Conservation (phyloP, 768 basidiomycete species). For the Flagelloscypha sp. region DNA sequence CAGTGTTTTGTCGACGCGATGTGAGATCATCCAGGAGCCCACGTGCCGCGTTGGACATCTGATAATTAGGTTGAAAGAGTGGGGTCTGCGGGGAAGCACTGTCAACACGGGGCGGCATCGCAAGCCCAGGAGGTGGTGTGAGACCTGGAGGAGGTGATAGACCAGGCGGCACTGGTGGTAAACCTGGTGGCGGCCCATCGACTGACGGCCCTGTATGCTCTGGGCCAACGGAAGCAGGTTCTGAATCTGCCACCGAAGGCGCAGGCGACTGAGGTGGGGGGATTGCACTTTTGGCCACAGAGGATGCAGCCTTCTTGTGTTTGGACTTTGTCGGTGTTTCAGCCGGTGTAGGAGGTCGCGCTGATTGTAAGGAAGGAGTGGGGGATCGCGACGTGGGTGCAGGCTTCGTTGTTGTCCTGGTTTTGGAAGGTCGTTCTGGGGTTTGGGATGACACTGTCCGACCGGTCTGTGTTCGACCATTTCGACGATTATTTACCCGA, state of each 20-base stretch:
- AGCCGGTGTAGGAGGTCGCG: conserved; percentile 36
- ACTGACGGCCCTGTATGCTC: conserved; percentile 27
- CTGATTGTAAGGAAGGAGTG: conserved; percentile 39
- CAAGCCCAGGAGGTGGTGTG: conserved; percentile 41
- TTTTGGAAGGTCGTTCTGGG: conserved; percentile 28
- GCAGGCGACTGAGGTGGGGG: conserved; percentile 33
- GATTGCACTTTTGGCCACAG: conserved; percentile 31
- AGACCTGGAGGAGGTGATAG: conserved; percentile 58
- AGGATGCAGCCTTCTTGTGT: conserved; percentile 25
- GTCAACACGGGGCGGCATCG: conserved; percentile 36
- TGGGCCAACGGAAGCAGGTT: conserved; percentile 30
- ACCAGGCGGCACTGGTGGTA: conserved; percentile 40
- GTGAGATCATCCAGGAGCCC: conserved; percentile 80
- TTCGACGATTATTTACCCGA: conserved; percentile 36
- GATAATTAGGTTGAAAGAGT: conserved; percentile 56
- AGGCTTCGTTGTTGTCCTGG: conserved; percentile 29
- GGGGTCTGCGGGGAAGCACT: conserved; percentile 45
- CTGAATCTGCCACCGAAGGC: conserved; percentile 46
- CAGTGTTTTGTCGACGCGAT: conserved; percentile 55
- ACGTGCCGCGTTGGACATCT: conserved; percentile 80
- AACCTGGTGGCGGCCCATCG: conserved; percentile 34
- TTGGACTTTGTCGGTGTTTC: too few relatives aligned
- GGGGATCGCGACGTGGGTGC: conserved; percentile 51
- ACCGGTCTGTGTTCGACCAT: conserved; percentile 34
- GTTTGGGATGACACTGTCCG: conserved; percentile 15